Evolutionary conservation across 2,329 filamentous ascomycete species (phyloP).

Genomic region (Trichoderma atrobrunneum): DNA sequence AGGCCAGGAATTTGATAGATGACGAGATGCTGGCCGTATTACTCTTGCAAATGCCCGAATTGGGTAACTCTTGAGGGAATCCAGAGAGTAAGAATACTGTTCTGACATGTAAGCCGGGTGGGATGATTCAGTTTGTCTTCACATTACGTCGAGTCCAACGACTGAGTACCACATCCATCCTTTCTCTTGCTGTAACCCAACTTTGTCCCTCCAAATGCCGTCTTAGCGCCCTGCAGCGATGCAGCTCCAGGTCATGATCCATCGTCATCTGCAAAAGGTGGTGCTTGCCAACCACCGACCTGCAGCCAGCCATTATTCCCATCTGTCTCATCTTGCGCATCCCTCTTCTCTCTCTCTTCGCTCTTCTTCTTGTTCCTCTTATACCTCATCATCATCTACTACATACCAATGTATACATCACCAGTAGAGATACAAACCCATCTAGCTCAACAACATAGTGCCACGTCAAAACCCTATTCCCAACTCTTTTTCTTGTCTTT

Average conservation of each 20-base stretch:
- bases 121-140: neutral
- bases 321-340: neutral
- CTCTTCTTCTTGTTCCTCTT: neutral
- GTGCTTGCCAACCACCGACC: neutral
- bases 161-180: neutral
- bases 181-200: neutral
- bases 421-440: neutral
- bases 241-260: neutral
- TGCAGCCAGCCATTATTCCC: neutral
- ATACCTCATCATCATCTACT: neutral
- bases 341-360: neutral
- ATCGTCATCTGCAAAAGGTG: neutral
- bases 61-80: neutral
- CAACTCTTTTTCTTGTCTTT: neutral
- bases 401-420: neutral
- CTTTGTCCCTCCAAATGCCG: neutral
- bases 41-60: neutral
- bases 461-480: neutral
- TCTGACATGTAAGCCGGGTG: neutral
- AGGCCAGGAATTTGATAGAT: neutral
- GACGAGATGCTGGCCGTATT: neutral
- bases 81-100: neutral
- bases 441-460: neutral
- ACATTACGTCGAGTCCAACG: neutral
- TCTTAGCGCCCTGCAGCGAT: conserved; percentile 13